Evolutionary conservation across 331 rosid genomes (phyloP), one percentile per base, ranked within the genome.

Genomic region (Quercus lobata): DNA sequence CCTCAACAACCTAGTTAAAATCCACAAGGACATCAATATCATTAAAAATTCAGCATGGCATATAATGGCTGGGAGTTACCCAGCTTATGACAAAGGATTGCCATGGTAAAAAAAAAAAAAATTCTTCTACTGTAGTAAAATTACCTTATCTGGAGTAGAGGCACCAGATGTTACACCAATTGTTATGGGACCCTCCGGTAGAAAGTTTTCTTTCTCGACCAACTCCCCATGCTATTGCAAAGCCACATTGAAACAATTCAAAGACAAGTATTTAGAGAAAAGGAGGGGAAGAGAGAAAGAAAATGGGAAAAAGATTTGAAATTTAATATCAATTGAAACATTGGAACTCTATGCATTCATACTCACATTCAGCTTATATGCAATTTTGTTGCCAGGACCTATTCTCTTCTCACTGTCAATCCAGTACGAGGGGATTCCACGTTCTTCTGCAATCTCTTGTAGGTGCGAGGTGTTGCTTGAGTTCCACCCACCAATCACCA

Each of bases 401-500:
- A 93, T 88, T 89, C 99, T 96, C 82, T 88, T 82, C 91, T 89
- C 99, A 74, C 79, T 86, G 86, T 96, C 99, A 56, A 96, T 79
- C 99, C 99, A 96, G 75, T 91, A 96, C 2, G 99, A 96, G 58
- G 99, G 99, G 65, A 96, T 93, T 84, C 98, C 97, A 5, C 94
- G 97, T 19, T 71, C 84, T 91, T 96, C 99, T 2, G 99, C 96
- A 80, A 96, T 96, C 88, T 96, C 99, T 91, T 93, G 99, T 56
- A 96, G 93, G 73, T 96, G 99, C 11, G 98, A 93, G 65, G 99
- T 96, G 77, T 96, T 96, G 84, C 99, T 96, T 0, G 99, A 96
- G 89, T 93, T 93, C 99, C 99, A 93, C 69, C 99, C 99, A 54
- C 99, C 99, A 82, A 96, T 58, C 37, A 96, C 99, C 74, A 96